Percentiles rank a stretch among this genome's conserved stretches.
Conservation (phyloP, 352 stramenopile genomes). For the Phytophthora quininea region DNA sequence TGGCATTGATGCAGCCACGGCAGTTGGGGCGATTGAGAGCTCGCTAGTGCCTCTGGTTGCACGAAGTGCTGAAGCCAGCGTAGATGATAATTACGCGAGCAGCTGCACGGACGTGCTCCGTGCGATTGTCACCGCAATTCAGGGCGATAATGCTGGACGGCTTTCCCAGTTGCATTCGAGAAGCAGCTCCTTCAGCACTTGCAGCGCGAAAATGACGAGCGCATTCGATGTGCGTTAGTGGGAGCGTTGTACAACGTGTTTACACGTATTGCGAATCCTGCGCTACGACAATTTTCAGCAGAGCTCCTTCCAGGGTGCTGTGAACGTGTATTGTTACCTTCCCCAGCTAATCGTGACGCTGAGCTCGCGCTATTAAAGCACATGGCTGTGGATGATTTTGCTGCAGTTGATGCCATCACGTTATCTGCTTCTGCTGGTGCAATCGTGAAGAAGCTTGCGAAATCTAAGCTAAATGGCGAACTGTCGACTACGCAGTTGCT, state of each 20-base stretch:
- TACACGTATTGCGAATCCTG: conserved; percentile 23
- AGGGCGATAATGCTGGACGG: conserved; percentile 12
- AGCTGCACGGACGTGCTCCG: conserved; percentile 24
- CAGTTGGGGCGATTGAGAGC: conserved; percentile 21
- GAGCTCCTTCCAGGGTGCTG: conserved; percentile 27
- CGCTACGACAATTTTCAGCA: conserved; percentile 18
- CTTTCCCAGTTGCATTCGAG: conserved; percentile 29
- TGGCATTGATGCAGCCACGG: conserved; percentile 30
- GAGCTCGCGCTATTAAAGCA: conserved; percentile 31
- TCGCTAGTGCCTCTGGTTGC: conserved; percentile 44
- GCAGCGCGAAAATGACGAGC: conserved; percentile 18
- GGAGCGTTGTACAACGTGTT: conserved; percentile 38
- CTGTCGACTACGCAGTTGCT: conserved; percentile 45
- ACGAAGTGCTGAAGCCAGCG: conserved; percentile 14
- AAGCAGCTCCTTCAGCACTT: conserved; percentile 30
- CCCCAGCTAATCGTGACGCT: conserved; percentile 7
- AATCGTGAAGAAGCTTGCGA: conserved; percentile 37
- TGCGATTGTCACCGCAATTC: conserved; percentile 32
- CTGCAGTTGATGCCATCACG: not conserved
- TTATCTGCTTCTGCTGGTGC: conserved; percentile 7
- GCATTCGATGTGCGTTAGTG: conserved; percentile 26
- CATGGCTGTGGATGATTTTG: conserved; percentile 15
- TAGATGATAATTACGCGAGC: not conserved
- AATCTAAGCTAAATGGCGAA: conserved; percentile 20
- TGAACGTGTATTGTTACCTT: conserved; percentile 29